These are phyloP conservation scores for Pythium chondricola DNA, from an alignment of 352 stramenopile species.

Conservation along the genomic window DNA sequence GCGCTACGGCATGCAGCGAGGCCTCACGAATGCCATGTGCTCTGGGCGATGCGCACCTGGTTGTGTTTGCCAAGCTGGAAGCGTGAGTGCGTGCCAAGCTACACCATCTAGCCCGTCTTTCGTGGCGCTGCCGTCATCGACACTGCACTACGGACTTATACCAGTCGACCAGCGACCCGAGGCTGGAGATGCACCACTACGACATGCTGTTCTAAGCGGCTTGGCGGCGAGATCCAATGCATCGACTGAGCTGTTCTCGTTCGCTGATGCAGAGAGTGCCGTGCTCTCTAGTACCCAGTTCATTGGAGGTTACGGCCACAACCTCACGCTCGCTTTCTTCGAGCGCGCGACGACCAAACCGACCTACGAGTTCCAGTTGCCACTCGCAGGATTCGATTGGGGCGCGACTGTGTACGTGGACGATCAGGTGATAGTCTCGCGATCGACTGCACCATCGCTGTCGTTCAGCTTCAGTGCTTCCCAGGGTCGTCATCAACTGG, in stretches of 20 bases:
- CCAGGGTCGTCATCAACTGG: slow-evolving; percentile 28
- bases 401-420: slow-evolving; percentile 30
- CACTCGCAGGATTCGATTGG: slow-evolving; percentile 43
- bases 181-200: slow-evolving; percentile 3
- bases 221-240: not conserved
- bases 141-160: slow-evolving; percentile 28
- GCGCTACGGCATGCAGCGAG: slow-evolving; percentile 30
- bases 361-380: slow-evolving; percentile 45
- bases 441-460: slow-evolving; percentile 22
- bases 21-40: slow-evolving; percentile 32
- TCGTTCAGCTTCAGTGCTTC: slow-evolving; percentile 36
- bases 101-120: slow-evolving; percentile 14
- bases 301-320: slow-evolving; percentile 34
- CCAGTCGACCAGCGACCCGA: slow-evolving; percentile 19
- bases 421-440: slow-evolving; percentile 18
- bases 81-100: slow-evolving; percentile 36
- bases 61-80: slow-evolving; percentile 44
- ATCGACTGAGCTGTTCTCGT: slow-evolving; percentile 37
- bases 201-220: not conserved
- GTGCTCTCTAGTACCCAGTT: slow-evolving; percentile 19
- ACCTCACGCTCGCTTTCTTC: slow-evolving; percentile 50
- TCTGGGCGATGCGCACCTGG: slow-evolving; percentile 36
- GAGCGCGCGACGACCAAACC: slow-evolving; percentile 22
- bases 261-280: slow-evolving; percentile 29
- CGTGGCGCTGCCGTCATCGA: slow-evolving; percentile 25